phyloP scores from a whole-genome alignment of 306 rosid genomes.

The Morella rubra region DNA sequence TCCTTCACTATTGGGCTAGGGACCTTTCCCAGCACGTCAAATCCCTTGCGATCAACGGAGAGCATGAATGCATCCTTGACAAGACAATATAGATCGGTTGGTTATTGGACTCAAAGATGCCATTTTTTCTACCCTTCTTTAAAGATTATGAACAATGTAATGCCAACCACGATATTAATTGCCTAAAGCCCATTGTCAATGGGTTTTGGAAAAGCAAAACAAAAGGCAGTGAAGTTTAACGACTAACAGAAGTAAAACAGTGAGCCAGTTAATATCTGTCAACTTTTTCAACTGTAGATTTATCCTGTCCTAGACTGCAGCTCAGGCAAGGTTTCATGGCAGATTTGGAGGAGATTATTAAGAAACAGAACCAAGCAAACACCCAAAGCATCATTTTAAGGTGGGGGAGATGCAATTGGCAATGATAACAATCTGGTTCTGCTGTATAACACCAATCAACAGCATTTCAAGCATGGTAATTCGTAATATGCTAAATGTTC shows the following conservation, averaged over 20 bases:
- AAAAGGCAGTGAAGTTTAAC: not conserved
- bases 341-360: not conserved
- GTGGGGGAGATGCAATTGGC: not conserved
- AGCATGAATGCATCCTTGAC: conserved; percentile 68
- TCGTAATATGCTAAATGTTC: conserved; percentile 11
- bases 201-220: not conserved
- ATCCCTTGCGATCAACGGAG: conserved; percentile 79
- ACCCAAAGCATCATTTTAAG: not conserved
- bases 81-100: conserved; percentile 25
- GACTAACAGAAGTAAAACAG: not conserved
- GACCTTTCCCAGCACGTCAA: conserved; percentile 65
- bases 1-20: conserved; percentile 43
- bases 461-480: not conserved
- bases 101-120: conserved; percentile 2
- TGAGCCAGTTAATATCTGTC: not conserved
- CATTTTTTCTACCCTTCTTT: not conserved
- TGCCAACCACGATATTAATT: not conserved
- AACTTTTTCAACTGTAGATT: not conserved
- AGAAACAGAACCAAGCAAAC: not conserved
- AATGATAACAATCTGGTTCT: not conserved
- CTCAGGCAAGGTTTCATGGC: not conserved
- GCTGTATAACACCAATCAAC: not conserved
- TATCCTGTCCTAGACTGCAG: not conserved
- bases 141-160: not conserved
- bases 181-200: not conserved